Conservation (phyloP, 2,329 filamentous ascomycete genomes). For the Parafenestella ontariensis region DNA sequence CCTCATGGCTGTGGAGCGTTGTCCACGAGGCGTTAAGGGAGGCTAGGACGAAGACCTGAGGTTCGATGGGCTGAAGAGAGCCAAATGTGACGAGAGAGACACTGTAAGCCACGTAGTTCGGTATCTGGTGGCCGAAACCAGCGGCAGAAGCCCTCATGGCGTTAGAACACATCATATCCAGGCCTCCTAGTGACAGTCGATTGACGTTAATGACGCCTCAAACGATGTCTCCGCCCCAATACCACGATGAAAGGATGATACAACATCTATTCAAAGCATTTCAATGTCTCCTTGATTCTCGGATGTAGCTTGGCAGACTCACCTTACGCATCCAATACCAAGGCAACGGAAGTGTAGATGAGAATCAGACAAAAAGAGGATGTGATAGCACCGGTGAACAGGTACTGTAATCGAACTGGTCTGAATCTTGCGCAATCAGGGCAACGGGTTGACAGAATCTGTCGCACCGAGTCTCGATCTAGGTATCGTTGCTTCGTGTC, state of each 20-base stretch:
- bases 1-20: background rate
- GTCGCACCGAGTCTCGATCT: conserved; percentile 8
- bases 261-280: conserved; percentile 1
- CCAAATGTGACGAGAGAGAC: background rate
- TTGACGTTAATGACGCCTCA: background rate
- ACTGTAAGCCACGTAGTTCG: background rate
- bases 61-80: conserved; percentile 4
- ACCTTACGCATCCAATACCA: conserved; percentile 12
- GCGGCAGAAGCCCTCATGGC: background rate
- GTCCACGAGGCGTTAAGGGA: conserved; percentile 10
- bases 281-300: conserved; percentile 8
- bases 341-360: conserved; percentile 1
- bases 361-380: background rate
- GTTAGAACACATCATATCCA: conserved; percentile 2
- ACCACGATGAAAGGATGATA: background rate
- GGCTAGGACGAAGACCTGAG: conserved; percentile 1
- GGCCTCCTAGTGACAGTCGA: background rate
- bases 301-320: conserved; percentile 1
- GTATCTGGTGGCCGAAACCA: background rate
- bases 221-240: background rate
- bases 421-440: conserved; percentile 11
- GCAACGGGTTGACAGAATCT: conserved; percentile 1
- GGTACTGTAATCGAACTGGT: conserved; percentile 5
- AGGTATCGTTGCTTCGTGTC: conserved; percentile 9
- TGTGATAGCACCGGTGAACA: conserved; percentile 1